Evolutionary conservation across 371 early-diverging fungal genomes (phyloP), one percentile per base, ranked within the genome.

Genomic region (Mucor velutinosus): DNA sequence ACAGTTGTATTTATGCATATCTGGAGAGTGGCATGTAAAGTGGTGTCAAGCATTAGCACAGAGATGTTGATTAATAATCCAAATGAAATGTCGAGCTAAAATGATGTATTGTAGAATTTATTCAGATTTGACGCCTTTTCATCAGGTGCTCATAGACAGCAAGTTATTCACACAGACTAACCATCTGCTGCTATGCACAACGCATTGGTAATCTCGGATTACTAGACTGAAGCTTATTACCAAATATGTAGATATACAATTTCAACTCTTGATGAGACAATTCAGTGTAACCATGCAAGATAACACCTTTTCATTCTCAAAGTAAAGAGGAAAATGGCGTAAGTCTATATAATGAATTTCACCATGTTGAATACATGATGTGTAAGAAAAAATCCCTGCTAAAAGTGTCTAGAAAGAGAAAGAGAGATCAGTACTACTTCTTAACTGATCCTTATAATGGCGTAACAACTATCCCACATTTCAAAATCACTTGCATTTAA

Each of bases 21-120:
- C 4, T 8, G 23, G 23, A 11, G 23, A 51, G 25, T 12, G 45
- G 7, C 27, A 25, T 41, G 17, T 11, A 41, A 17, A 41, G 41
- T 41, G 41, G 11, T 41, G 41, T 15, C 6, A 5, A 17, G 6
- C 17, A 41, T 41, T 10, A 41, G 6, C 41, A 37, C 41, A 41
- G 41, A 57, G 33, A 57, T 32, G 32, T 32, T 49, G 49, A 61
- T 61, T 61, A 61, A 30, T 61, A 61, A 61, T 61, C 32, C 62
- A 57, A 57, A 29, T 5, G 17, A 17, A 41, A 41, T 25, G 33
- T 19, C 32, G 19, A 57, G 17, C 32, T 21, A 32, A 30, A 27
- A 6, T 61, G 19, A 41, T 47, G 41, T 19, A 30, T 32, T 21
- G 27, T 45, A 61, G 30, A 19, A 45, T 61, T 19, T 27, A 27